Evolutionary conservation across 768 basidiomycete species (phyloP), one percentile per base, ranked within the genome.

Genomic region (Rhodotorula paludigena): DNA sequence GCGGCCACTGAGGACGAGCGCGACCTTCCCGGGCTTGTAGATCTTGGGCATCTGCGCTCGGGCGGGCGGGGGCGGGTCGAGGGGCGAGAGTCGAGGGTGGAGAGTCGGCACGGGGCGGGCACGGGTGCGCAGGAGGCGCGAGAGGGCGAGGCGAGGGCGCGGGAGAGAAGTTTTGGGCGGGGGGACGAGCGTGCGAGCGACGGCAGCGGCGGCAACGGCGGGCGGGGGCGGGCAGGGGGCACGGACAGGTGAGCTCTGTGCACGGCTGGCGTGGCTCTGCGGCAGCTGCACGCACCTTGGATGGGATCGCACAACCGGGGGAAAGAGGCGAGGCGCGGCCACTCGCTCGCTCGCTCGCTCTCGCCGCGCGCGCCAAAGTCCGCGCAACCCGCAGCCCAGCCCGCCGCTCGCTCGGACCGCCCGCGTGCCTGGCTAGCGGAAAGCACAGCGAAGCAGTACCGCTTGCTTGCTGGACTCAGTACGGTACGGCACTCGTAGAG

Each of bases 1-100:
- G 79, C 96, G 92, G 79, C 96, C 96, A 41, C 48, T 53, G 66
- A 71, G 70, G 63, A 71, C 70, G 59, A 71, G 66, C 42, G 79
- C 79, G 65, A 80, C 79, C 75, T 80, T 80, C 76, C 79, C 79
- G 74, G 80, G 80, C 78, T 81, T 81, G 80, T 81, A 81, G 78
- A 80, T 79, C 80, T 74, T 71, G 67, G 63, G 68, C 67, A 73
- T 66, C 64, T 64, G 36, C 14, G 35, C 30, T 10, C 25, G 35
- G 33, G 48, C 20, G 21, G 18, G 44, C 9, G 30, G 11, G 57
- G 15, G 39, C 25, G 32, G 58, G 21, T 35, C 45, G 18, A 12
- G 11, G n/a, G 36, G 33, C 7, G 39, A 2, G n/a, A 39, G 36
- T 6, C 5, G 36, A 28, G 33, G 30, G 5, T 15, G 49, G 23